phyloP scores from a whole-genome alignment of 768 basidiomycete genomes.

The Cyclocybe cylindracea region DNA sequence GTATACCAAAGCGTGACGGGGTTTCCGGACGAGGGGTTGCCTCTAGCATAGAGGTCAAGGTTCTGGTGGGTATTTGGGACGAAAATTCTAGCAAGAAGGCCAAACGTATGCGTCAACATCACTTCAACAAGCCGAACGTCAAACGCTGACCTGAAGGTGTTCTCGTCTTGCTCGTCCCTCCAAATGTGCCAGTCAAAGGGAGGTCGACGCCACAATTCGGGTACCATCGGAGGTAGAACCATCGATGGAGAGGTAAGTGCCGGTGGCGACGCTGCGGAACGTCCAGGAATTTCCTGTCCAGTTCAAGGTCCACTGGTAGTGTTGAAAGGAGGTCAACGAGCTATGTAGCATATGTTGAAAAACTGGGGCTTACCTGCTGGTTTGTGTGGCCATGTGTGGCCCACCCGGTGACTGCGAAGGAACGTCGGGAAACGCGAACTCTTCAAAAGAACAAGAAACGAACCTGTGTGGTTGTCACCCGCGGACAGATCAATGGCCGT shows the following conservation, averaged over 20 bases:
- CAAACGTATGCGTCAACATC: not conserved
- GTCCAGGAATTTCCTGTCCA: slow-evolving; percentile 38
- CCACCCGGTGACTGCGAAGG: slow-evolving; percentile 49
- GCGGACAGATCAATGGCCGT: slow-evolving; percentile 60
- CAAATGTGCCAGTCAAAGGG: slow-evolving; percentile 53
- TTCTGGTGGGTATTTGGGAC: slow-evolving; percentile 43
- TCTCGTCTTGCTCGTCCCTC: slow-evolving; percentile 39
- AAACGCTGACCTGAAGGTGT: slow-evolving; percentile 39
- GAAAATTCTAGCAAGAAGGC: slow-evolving; percentile 39
- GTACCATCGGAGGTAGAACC: slow-evolving; percentile 43
- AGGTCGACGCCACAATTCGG: slow-evolving; percentile 34
- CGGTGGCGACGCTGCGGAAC: slow-evolving; percentile 42
- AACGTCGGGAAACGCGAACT: not conserved
- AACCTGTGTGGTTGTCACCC: slow-evolving; percentile 47
- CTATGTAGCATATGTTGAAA: not conserved
- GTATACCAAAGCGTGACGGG: slow-evolving; percentile 47
- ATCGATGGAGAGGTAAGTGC: slow-evolving; percentile 40
- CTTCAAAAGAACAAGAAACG: slow-evolving; percentile 13
- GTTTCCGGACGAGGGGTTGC: slow-evolving; percentile 44
- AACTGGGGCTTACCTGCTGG: slow-evolving; percentile 40
- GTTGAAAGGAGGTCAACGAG: not conserved
- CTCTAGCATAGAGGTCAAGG: slow-evolving; percentile 49
- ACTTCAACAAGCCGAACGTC: not conserved
- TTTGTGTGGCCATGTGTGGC: slow-evolving; percentile 42
- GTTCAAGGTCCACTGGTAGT: slow-evolving; percentile 47